Evolutionary conservation across 441 rosid species (phyloP).

Genomic region (Gossypium laxum): DNA sequence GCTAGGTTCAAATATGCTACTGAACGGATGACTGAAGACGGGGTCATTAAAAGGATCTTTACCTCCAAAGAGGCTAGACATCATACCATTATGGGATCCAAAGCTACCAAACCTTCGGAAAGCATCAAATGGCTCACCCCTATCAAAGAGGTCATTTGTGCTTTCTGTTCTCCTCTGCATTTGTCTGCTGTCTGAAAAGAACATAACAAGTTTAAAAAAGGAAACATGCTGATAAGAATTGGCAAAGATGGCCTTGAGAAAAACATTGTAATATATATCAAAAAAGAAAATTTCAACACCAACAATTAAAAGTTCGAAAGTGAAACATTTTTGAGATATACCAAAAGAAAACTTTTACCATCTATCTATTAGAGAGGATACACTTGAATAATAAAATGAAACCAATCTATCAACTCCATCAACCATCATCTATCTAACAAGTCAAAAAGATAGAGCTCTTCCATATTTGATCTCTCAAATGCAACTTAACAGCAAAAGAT

Average conservation of each 20-base stretch:
- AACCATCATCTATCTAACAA: background rate
- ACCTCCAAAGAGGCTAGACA: constrained; percentile 43
- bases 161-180: constrained; percentile 47
- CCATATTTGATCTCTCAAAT: background rate
- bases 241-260: background rate
- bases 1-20: constrained; percentile 26
- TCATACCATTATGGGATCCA: constrained; percentile 25
- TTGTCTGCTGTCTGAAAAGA: background rate
- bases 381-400: background rate
- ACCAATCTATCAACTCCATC: background rate
- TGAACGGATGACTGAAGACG: constrained; percentile 50
- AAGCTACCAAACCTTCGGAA: constrained; percentile 30
- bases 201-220: background rate
- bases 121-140: constrained; percentile 31
- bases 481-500: background rate
- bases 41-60: constrained; percentile 72
- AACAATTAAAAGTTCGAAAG: background rate
- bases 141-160: constrained; percentile 27
- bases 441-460: background rate
- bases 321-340: background rate
- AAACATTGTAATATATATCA: background rate
- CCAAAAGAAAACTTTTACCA: background rate
- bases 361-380: background rate
- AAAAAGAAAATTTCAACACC: background rate
- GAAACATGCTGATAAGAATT: background rate